Percentiles rank a stretch among this genome's conserved stretches.
These are phyloP conservation scores for Podospora pseudoanserina DNA, from an alignment of 495 filamentous ascomycete genomes.

Conservation along the genomic window DNA sequence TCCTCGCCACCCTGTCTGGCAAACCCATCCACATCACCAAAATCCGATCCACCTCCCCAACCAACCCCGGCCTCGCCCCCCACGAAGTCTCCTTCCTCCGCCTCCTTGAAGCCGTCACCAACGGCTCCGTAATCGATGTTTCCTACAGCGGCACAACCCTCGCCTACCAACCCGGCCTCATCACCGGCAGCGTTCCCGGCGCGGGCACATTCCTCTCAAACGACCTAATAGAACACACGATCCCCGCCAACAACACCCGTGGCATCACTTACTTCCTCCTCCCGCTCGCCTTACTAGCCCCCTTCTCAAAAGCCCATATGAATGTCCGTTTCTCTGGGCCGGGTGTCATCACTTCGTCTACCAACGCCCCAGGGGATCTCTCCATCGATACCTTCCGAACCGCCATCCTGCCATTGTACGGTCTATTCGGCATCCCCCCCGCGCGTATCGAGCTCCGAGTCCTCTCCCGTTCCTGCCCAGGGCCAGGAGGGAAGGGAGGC, in stretches of 20 bases:
- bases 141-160: slow-evolving; percentile 91
- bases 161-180: slow-evolving; percentile 85
- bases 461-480: slow-evolving; percentile 70
- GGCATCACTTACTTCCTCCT: slow-evolving; percentile 91
- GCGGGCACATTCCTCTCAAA: slow-evolving; percentile 56
- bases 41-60: slow-evolving; percentile 81
- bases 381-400: slow-evolving; percentile 90
- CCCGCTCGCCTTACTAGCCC: slow-evolving; percentile 83
- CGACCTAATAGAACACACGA: slow-evolving; percentile 71
- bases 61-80: slow-evolving; percentile 79
- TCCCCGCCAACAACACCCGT: slow-evolving; percentile 69
- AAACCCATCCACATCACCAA: slow-evolving; percentile 84
- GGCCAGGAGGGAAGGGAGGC: slow-evolving; percentile 67
- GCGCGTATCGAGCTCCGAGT: slow-evolving; percentile 85
- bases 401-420: slow-evolving; percentile 84
- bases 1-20: slow-evolving; percentile 88
- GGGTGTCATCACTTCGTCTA: slow-evolving; percentile 89
- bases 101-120: slow-evolving; percentile 89
- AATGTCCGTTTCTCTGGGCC: slow-evolving; percentile 85
- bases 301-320: slow-evolving; percentile 84
- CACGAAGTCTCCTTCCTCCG: slow-evolving; percentile 96
- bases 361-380: slow-evolving; percentile 68
- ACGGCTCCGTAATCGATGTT: slow-evolving; percentile 91
- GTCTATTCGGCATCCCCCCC: slow-evolving; percentile 76
- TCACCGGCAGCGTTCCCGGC: slow-evolving; percentile 72